These are phyloP conservation scores for Nitzschia sp. DNA, from an alignment of 108 stramenopile genomes.

Conservation along the genomic window DNA sequence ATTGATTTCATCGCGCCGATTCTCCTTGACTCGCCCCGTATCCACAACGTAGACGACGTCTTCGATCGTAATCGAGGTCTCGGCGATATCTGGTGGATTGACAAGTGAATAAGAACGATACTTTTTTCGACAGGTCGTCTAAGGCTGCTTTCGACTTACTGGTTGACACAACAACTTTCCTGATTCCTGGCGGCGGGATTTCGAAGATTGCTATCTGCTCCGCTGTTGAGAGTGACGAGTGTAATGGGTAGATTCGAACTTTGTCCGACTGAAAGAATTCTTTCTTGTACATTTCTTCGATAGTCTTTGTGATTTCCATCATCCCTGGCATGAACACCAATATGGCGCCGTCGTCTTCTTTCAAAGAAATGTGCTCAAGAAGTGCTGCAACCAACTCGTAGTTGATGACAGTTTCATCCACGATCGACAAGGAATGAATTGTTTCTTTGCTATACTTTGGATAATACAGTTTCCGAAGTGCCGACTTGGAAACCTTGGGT, in stretches of 20 bases:
- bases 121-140: background rate
- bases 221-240: conserved; percentile 64
- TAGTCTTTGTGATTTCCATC: conserved; percentile 78
- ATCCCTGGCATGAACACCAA: conserved; percentile 86
- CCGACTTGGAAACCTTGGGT: conserved; percentile 54
- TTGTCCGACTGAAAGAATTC: conserved; percentile 54
- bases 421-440: conserved; percentile 65
- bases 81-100: conserved; percentile 44
- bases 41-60: conserved; percentile 84
- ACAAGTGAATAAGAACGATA: background rate
- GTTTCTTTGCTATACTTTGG: conserved; percentile 62
- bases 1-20: conserved; percentile 68
- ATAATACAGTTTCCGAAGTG: conserved; percentile 51
- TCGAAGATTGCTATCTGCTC: conserved; percentile 80
- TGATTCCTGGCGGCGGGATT: conserved; percentile 57
- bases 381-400: conserved; percentile 68
- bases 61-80: conserved; percentile 56
- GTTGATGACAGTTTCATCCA: conserved; percentile 79
- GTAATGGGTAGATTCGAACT: conserved; percentile 65
- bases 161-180: conserved; percentile 86
- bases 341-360: conserved; percentile 74
- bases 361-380: conserved; percentile 54
- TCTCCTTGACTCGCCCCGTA: conserved; percentile 69
- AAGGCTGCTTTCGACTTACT: conserved; percentile 40
- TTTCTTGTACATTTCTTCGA: conserved; percentile 67